phyloP scores from a whole-genome alignment of 768 basidiomycete species.

The Auricularia sp. region DNA sequence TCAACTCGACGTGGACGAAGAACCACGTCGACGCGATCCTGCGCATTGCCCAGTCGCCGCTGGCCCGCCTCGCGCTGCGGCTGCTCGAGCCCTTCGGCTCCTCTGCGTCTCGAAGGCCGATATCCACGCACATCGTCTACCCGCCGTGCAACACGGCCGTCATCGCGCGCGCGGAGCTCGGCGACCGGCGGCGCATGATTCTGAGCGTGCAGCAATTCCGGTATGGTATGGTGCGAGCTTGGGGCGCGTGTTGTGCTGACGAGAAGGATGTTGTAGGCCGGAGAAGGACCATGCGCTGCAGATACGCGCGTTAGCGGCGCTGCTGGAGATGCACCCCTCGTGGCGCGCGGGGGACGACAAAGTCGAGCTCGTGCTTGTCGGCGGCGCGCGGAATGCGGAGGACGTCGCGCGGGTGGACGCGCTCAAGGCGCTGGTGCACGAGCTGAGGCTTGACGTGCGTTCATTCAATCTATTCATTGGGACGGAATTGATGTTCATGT shows the following conservation, averaged over 20 bases:
- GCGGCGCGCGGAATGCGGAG: conserved; percentile 69
- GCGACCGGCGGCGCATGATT: conserved; percentile 50
- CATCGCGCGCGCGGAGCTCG: conserved; percentile 47
- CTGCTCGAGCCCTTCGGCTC: conserved; percentile 4
- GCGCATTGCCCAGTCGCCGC: conserved; percentile 37
- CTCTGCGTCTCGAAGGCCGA: no score
- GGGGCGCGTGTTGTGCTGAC: no score
- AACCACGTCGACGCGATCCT: conserved; percentile 72
- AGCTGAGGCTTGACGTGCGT: conserved; percentile 56
- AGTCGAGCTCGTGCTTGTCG: conserved; percentile 66
- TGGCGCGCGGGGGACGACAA: conserved; percentile 25
- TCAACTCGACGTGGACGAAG: conserved; percentile 93
- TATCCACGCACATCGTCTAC: conserved; percentile 55
- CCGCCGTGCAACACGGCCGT: conserved; percentile 85
- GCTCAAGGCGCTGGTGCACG: conserved; percentile 46
- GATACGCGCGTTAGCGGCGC: conserved; percentile 51
- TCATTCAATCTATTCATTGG: background rate
- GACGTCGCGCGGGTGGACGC: conserved; percentile 62
- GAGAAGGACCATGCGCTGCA: conserved; percentile 91
- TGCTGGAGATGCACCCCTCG: conserved; percentile 52
- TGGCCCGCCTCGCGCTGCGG: conserved; percentile 33
- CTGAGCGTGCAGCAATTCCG: conserved; percentile 90
- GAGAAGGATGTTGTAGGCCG: conserved; percentile 38
- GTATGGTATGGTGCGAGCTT: conserved; percentile 28
- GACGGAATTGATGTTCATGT: background rate